These are phyloP conservation scores for Aspergillus costaricaensis DNA, from an alignment of 2,329 filamentous ascomycete genomes.

Conservation along the genomic window DNA sequence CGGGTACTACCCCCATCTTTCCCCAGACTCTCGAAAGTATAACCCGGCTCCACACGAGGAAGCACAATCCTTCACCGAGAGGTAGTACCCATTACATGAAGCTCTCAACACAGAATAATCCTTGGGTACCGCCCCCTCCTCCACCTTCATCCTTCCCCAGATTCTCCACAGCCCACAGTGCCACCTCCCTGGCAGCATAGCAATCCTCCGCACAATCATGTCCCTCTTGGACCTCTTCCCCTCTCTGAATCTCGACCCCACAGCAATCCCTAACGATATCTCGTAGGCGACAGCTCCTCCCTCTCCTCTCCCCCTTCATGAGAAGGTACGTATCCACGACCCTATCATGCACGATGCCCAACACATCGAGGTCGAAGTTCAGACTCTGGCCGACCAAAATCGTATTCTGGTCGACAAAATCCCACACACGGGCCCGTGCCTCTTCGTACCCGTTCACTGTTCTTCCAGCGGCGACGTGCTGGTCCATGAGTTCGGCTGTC, in stretches of 20 bases:
- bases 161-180: background rate
- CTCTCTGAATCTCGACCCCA: background rate
- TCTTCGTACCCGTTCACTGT: background rate
- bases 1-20: background rate
- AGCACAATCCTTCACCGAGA: too few species aligned
- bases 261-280: background rate
- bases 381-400: background rate
- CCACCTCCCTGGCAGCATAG: background rate
- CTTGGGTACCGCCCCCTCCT: too few species aligned
- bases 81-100: too few species aligned
- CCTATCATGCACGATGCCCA: background rate
- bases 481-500: background rate
- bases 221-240: background rate
- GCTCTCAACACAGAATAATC: too few species aligned
- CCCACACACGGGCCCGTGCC: background rate
- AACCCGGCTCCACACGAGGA: too few species aligned
- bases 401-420: background rate
- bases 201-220: slow-evolving; percentile 7
- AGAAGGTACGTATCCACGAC: background rate
- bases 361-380: background rate
- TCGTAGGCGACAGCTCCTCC: background rate
- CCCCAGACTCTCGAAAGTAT: background rate
- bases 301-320: background rate
- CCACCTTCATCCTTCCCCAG: background rate
- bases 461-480: background rate